phyloP scores from a whole-genome alignment of 257 asterid species.

The Linaria vulgaris region DNA sequence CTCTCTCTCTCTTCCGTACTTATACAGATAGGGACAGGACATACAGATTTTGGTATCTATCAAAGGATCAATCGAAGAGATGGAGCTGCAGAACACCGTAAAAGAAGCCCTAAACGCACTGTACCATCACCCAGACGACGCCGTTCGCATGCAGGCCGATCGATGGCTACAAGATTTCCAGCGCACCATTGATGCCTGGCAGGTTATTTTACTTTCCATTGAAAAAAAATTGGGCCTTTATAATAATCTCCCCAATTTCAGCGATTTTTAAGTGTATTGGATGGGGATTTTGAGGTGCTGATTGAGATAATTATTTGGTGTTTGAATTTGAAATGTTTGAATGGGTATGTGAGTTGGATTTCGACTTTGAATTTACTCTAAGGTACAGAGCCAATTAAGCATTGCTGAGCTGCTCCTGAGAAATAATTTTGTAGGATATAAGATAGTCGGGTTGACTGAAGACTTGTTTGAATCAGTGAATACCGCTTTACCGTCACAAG shows the following conservation, averaged over 20 bases:
- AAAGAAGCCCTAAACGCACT: conserved; percentile 98
- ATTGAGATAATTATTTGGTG: not conserved
- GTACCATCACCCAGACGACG: conserved; percentile 93
- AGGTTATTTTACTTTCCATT: conserved; percentile 40
- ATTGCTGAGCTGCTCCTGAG: no score
- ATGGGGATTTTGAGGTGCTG: not conserved
- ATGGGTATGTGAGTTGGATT: no score
- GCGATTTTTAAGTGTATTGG: not conserved
- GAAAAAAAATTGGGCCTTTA: no score
- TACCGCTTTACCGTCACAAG: not conserved
- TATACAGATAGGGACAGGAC: not conserved
- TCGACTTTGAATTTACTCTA: no score
- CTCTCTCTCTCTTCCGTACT: no score
- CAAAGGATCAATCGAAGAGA: conserved; percentile 31
- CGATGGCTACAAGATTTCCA: conserved; percentile 97
- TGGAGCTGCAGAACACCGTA: conserved; percentile 98
- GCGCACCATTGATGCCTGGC: conserved; percentile 98
- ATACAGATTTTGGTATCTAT: conserved; percentile 15
- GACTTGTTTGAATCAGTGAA: not conserved
- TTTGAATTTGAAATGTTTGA: no score
- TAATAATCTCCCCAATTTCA: no score
- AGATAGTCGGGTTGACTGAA: not conserved
- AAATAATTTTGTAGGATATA: no score
- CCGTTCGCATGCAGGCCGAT: conserved; percentile 94
- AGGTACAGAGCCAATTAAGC: not conserved